Base-by-base conservation (phyloP, 2,329 filamentous ascomycete species). In the Cordyceps farinosa region DNA sequence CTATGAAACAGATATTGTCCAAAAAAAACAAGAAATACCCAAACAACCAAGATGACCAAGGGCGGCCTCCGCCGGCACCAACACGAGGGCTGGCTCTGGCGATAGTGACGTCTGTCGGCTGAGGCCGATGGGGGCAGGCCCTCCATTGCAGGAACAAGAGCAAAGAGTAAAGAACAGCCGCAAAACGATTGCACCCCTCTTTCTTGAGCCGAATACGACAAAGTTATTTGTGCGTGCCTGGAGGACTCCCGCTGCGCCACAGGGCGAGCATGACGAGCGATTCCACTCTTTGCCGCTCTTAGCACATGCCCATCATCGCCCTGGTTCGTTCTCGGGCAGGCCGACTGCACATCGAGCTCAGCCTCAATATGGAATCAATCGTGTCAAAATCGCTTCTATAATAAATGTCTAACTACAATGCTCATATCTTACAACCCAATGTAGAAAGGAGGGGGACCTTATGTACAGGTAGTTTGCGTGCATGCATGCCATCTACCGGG, bases 401-500 rank as follows among this genome's bases (percentile, higher is more conserved):
- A 45, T 53, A 47, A 9, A 42, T 17, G 38, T 57, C 13, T 61
- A 29, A 22, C 22, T 34, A 27, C 47, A 54, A 61, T 61, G 58
- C 58, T 54, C 47, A n/a, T n/a, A 47, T 61, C 50, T 36, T 61
- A 61, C 58, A 61, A 5, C 30, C 58, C 57, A 15, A 44, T 32
- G 47, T 27, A 15, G 30, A 42, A 60, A 42, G 22, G 22, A 17
- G 44, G 17, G n/a, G n/a, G 8, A 9, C 13, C 34, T 32, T 17
- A 57, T 63, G 29, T 64, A 64, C 62, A 64, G 27, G 55, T 11
- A 5, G 9, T 7, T 38, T 45, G 32, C 22, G 22, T 40, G 34
- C 38, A 29, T 34, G 10, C 45, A 8, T 47, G 30, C 3, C 17
- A 50, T 57, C 45, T 34, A 53, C 5, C 80, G 74, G 54, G 80